phyloP scores from a whole-genome alignment of 139 green algal genomes.

The Picochlorum sp. region DNA sequence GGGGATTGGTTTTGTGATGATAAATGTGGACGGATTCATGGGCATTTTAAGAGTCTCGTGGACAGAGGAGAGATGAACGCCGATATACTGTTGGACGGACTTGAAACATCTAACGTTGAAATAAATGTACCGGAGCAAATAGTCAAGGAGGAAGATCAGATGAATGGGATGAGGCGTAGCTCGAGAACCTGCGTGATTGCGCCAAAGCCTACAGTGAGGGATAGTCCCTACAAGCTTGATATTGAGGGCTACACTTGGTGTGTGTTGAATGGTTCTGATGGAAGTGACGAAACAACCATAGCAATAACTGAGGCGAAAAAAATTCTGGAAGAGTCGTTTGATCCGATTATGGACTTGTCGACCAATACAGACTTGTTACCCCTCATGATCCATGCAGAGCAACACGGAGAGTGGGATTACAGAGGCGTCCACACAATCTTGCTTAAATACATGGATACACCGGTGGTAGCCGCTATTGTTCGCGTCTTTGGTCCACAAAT shows the following conservation, averaged over 20 bases:
- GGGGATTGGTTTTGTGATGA: conserved; percentile 26
- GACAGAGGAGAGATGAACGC: not conserved
- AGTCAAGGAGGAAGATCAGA: conserved; percentile 21
- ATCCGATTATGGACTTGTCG: conserved; percentile 77
- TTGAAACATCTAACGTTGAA: conserved; percentile 4
- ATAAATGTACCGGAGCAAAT: conserved; percentile 35
- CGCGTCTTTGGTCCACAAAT: conserved; percentile 71
- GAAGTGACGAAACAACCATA: conserved; percentile 11
- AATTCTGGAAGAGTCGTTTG: conserved; percentile 64
- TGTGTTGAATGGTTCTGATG: conserved; percentile 26
- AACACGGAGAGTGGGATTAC: conserved; percentile 73
- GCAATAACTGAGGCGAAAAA: conserved; percentile 19
- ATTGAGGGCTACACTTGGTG: conserved; percentile 10
- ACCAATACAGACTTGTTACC: conserved; percentile 73
- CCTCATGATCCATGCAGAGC: conserved; percentile 67
- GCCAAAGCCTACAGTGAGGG: not conserved
- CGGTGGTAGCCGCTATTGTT: conserved; percentile 61
- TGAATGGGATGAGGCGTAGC: conserved; percentile 8
- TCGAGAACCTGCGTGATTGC: not conserved
- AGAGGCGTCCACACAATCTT: conserved; percentile 71
- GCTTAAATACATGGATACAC: conserved; percentile 54
- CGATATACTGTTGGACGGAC: not conserved
- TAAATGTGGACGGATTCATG: not conserved
- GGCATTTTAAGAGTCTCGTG: conserved; percentile 5
- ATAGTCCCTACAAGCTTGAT: not conserved